These are phyloP conservation scores for Podospora australis DNA, from an alignment of 495 filamentous ascomycete species.

Conservation along the genomic window DNA sequence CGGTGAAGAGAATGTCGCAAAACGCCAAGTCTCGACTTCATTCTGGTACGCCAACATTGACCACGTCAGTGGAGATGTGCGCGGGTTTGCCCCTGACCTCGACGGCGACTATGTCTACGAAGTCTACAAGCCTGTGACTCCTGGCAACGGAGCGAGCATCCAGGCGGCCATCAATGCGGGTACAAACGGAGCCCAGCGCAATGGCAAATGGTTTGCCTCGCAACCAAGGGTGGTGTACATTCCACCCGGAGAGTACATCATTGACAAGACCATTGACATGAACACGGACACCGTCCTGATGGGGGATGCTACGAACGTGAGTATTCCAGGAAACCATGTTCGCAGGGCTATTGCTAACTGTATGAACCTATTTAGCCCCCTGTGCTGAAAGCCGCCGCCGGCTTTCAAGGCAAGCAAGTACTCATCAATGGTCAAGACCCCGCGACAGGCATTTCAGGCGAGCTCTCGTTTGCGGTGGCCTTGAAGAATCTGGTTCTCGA, in stretches of 20 bases:
- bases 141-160: constrained; percentile 26
- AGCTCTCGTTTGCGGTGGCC: constrained; percentile 52
- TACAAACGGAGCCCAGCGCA: constrained; percentile 23
- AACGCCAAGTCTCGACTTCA: no score
- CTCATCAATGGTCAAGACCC: constrained; percentile 43
- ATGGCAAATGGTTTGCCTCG: constrained; percentile 35
- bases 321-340: no score
- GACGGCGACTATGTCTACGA: constrained; percentile 29
- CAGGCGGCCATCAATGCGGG: constrained; percentile 30
- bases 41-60: constrained; percentile 35
- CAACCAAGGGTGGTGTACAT: constrained; percentile 54
- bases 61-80: constrained; percentile 18
- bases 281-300: constrained; percentile 55
- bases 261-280: constrained; percentile 50
- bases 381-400: constrained; percentile 52
- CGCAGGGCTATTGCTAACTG: background rate
- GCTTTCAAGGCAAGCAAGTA: constrained; percentile 28
- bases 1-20: no score
- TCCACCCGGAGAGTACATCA: constrained; percentile 56
- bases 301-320: constrained; percentile 58
- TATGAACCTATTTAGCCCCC: constrained; percentile 34
- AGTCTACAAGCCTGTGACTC: constrained; percentile 26
- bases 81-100: constrained; percentile 35
- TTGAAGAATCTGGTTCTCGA: constrained; percentile 67
- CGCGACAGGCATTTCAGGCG: constrained; percentile 16